These are phyloP conservation scores for Trypanosoma conorhini DNA, from an alignment of 208 protist species.

Conservation along the genomic window DNA sequence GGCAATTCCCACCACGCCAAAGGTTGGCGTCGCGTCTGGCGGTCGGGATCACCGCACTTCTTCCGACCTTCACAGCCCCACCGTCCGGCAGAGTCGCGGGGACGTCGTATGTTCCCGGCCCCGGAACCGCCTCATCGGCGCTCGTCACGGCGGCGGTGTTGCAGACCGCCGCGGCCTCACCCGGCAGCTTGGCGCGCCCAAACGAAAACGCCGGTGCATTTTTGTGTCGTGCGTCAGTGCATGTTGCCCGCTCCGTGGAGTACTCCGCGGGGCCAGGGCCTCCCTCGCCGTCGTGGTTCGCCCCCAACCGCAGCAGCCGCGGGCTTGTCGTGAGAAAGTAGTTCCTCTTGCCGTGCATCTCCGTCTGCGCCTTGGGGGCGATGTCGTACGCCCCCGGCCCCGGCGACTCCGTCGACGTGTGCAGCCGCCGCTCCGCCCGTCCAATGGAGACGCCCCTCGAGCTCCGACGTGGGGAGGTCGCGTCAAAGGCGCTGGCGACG, in stretches of 20 bases:
- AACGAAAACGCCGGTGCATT: slow-evolving; percentile 30
- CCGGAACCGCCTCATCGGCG: slow-evolving; percentile 27
- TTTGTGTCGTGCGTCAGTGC: slow-evolving; percentile 23
- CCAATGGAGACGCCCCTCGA: slow-evolving; percentile 15
- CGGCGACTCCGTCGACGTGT: slow-evolving; percentile 14
- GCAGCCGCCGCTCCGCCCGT: slow-evolving; percentile 9
- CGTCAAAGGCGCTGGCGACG: slow-evolving; percentile 38
- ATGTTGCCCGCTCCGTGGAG: background rate
- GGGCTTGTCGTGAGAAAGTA: slow-evolving; percentile 23
- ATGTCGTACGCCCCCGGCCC: slow-evolving; percentile 32
- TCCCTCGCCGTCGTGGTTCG: background rate
- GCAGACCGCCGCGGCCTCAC: background rate
- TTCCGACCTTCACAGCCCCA: slow-evolving; percentile 2
- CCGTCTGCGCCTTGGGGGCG: background rate
- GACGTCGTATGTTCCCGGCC: slow-evolving; percentile 15
- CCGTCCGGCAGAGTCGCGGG: slow-evolving; percentile 5
- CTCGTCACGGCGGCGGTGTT: slow-evolving; percentile 11
- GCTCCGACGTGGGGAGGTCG: slow-evolving; percentile 24
- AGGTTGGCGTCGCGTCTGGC: slow-evolving; percentile 20
- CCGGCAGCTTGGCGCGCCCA: slow-evolving; percentile 17
- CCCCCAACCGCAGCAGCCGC: slow-evolving; percentile 10
- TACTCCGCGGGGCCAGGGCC: slow-evolving; percentile 29
- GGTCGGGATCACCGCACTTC: slow-evolving; percentile 17
- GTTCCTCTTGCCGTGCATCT: background rate
- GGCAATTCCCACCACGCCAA: slow-evolving; percentile 20